Evolutionary conservation across 2,329 filamentous ascomycete genomes (phyloP).

Genomic region (Fusarium sp.): DNA sequence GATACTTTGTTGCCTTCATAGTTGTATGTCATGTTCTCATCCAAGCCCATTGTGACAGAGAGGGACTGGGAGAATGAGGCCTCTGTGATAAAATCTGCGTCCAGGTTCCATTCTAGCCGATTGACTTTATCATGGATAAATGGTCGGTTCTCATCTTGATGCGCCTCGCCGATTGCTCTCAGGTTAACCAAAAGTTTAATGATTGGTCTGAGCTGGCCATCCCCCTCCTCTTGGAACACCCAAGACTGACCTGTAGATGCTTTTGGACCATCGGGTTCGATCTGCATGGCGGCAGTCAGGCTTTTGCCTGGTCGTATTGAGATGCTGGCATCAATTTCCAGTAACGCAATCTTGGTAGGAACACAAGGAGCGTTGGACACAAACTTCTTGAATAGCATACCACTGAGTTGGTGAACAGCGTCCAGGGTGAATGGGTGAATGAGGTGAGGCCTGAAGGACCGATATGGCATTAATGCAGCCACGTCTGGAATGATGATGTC

Average conservation of each 20-base stretch:
- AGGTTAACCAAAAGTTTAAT: not conserved
- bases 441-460: not conserved
- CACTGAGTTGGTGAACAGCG: constrained; percentile 2
- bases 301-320: not conserved
- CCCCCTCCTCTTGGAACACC: not conserved
- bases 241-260: not conserved
- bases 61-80: not conserved
- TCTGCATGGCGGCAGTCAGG: constrained; percentile 4
- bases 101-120: not conserved
- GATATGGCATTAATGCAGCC: constrained; percentile 3
- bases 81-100: not conserved
- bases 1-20: not conserved
- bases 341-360: not conserved
- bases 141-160: not conserved
- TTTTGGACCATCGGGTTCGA: not conserved
- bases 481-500: not conserved
- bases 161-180: not conserved
- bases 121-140: not conserved
- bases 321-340: not conserved
- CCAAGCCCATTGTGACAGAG: not conserved
- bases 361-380: constrained; percentile 9
- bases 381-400: constrained; percentile 4
- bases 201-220: not conserved
- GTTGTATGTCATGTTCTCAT: not conserved
- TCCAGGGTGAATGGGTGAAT: constrained; percentile 1